Evolutionary conservation across 2,329 filamentous ascomycete species (phyloP).

Genomic region (Ceratocystis albifundus): DNA sequence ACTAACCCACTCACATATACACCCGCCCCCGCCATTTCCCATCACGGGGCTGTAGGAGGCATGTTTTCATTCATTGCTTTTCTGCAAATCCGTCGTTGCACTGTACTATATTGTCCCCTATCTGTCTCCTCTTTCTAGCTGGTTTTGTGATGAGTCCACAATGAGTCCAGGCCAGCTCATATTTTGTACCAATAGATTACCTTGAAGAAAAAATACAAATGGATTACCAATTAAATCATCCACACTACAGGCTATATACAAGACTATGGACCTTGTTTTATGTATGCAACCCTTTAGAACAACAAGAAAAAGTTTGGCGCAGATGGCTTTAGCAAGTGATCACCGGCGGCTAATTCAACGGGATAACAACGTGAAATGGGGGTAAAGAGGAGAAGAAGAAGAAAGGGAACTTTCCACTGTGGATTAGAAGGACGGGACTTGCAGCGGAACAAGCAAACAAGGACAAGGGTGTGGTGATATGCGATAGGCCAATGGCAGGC

Average conservation of each 20-base stretch:
- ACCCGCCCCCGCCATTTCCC: not conserved
- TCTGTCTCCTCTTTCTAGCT: not conserved
- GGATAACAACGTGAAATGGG: not conserved
- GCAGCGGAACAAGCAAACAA: no score
- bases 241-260: no score
- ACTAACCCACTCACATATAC: conserved; percentile 9
- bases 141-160: not conserved
- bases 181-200: conserved; percentile 21
- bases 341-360: conserved; percentile 18
- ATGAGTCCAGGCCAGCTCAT: not conserved
- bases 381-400: not conserved
- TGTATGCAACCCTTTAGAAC: not conserved
- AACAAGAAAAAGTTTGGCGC: not conserved
- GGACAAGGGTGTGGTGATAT: no score
- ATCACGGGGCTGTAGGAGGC: not conserved
- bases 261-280: not conserved
- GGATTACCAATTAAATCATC: no score
- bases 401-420: no score
- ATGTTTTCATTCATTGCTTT: not conserved
- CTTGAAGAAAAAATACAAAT: not conserved
- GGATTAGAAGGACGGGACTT: no score
- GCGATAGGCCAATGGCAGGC: not conserved
- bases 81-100: not conserved
- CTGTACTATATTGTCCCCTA: conserved; percentile 10
- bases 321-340: conserved; percentile 13